phyloP scores from a whole-genome alignment of 1,139 yeast genomes.

The Candida sanyaensis region DNA sequence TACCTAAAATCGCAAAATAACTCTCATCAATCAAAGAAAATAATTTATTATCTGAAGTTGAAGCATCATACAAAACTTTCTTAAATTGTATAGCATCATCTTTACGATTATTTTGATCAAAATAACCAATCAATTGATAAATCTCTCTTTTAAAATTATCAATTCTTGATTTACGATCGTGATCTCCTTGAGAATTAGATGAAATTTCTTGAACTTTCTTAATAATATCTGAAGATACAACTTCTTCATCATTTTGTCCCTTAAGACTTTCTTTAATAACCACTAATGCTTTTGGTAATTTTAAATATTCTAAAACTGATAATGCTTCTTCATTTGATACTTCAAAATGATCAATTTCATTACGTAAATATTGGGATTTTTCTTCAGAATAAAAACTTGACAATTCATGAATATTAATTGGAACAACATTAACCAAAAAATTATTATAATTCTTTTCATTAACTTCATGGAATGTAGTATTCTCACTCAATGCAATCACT shows the following conservation, averaged over 20 bases:
- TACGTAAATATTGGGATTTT: conserved; percentile 74
- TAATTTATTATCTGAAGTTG: conserved; percentile 63
- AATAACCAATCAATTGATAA: conserved; percentile 33
- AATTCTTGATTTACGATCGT: conserved; percentile 24
- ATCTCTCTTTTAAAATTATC: conserved; percentile 41
- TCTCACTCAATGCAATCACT: conserved; percentile 52
- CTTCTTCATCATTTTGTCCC: conserved; percentile 6
- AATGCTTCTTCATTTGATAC: conserved; percentile 77
- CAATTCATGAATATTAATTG: conserved; percentile 83
- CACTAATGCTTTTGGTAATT: conserved; percentile 67
- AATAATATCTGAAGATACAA: conserved; percentile 19
- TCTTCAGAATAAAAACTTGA: conserved; percentile 88
- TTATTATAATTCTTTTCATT: conserved; percentile 58
- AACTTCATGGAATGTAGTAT: conserved; percentile 34
- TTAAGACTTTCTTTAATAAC: conserved; percentile 44
- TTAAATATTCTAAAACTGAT: conserved; percentile 78
- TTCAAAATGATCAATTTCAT: conserved; percentile 73
- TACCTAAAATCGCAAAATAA: conserved; percentile 31
- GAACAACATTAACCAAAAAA: conserved; percentile 78
- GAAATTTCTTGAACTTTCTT: conserved; percentile 31
- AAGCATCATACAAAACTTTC: conserved; percentile 67
- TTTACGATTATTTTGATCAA: conserved; percentile 38
- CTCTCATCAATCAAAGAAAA: conserved; percentile 32
- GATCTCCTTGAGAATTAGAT: conserved; percentile 23
- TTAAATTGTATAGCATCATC: conserved; percentile 61